Conservation (phyloP, 169 alveolate species). For the Plasmodium gonderi region DNA sequence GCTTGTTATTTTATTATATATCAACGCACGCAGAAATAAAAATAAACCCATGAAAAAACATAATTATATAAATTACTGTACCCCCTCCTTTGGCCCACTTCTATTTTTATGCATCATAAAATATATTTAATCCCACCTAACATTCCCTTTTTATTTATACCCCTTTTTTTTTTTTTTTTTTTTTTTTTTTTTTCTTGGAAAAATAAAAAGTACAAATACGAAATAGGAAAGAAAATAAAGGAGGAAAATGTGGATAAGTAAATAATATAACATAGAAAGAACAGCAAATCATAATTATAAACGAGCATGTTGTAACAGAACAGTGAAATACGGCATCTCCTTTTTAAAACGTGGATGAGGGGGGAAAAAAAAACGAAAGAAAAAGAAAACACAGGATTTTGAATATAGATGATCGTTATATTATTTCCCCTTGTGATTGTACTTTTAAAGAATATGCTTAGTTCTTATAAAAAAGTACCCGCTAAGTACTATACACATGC, state of each 20-base stretch:
- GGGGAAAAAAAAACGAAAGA: background rate
- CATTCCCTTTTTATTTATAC: too few relatives aligned
- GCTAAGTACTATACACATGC: background rate
- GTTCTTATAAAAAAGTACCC: background rate
- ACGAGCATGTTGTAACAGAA: too few relatives aligned
- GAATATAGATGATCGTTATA: background rate
- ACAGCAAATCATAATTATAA: background rate
- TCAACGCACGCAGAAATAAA: background rate
- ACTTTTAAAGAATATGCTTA: slow-evolving; percentile 21
- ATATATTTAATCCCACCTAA: background rate
- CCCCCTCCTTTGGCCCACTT: background rate
- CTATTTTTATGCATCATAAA: background rate
- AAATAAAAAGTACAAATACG: background rate
- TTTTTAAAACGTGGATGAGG: too few relatives aligned
- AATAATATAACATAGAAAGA: background rate
- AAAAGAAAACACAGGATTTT: background rate
- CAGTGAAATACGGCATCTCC: too few relatives aligned
- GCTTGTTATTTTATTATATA: background rate
- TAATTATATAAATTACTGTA: background rate
- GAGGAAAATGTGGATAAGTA: background rate
- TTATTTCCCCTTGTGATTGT: background rate
- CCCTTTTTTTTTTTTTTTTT: background rate
- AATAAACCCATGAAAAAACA: background rate
- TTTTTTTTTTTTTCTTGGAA: background rate
- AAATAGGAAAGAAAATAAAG: background rate